Evolutionary conservation across 1,139 yeast species (phyloP).

Genomic region (Sugiyamaella novakii): DNA sequence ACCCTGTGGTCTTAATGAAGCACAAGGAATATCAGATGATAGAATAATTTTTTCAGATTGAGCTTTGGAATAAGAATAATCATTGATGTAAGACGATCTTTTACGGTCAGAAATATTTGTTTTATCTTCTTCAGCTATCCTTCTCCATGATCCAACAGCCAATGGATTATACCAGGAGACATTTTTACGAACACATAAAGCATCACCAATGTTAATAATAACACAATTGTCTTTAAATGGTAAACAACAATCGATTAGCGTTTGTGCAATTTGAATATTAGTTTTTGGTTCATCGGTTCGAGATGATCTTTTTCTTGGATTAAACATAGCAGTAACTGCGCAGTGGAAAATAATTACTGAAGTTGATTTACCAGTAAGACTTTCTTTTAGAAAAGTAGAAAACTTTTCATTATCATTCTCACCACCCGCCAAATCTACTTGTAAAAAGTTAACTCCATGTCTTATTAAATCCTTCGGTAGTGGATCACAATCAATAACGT

Average conservation of each 20-base stretch:
- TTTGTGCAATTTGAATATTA: constrained; percentile 7
- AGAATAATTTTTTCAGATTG: constrained; percentile 25
- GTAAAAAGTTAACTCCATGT: constrained; percentile 31
- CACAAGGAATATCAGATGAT: constrained; percentile 20
- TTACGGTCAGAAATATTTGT: constrained; percentile 11
- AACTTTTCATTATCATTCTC: constrained; percentile 17
- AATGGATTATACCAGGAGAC: constrained; percentile 19
- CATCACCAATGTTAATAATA: constrained; percentile 18
- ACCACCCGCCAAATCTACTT: constrained; percentile 25
- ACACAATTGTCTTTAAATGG: constrained; percentile 3
- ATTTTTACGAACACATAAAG: constrained; percentile 6
- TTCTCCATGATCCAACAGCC: background rate
- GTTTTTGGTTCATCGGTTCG: constrained; percentile 3
- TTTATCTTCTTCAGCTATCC: background rate
- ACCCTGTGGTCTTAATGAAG: constrained; percentile 35
- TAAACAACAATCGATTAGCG: constrained; percentile 9
- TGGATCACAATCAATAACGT: constrained; percentile 30
- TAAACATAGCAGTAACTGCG: constrained; percentile 27
- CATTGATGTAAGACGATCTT: constrained; percentile 27
- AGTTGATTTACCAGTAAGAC: background rate
- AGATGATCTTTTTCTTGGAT: constrained; percentile 16
- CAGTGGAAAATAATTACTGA: constrained; percentile 29
- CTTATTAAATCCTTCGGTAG: constrained; percentile 35
- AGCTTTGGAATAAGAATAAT: constrained; percentile 34
- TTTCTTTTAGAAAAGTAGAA: constrained; percentile 18